These are phyloP conservation scores for Mucor lusitanicus DNA, from an alignment of 371 early-diverging fungal species.

Conservation along the genomic window DNA sequence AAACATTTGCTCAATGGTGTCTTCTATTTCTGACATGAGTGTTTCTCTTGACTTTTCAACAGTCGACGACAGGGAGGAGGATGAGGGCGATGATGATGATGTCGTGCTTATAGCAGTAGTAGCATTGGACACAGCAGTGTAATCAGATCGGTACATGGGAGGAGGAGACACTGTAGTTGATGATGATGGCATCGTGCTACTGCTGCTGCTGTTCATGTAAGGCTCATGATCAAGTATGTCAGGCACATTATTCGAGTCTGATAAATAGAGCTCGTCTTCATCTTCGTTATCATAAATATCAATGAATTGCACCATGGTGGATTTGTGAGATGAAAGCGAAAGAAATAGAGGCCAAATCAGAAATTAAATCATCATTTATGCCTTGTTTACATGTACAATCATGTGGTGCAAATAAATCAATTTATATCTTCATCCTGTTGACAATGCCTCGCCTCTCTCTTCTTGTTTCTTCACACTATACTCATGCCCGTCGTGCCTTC, in stretches of 20 bases:
- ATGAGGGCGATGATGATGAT: not conserved
- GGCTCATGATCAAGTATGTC: slow-evolving; percentile 6
- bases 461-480: not conserved
- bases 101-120: not conserved
- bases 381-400: not conserved
- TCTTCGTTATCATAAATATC: not conserved
- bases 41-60: slow-evolving; percentile 10
- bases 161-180: not conserved
- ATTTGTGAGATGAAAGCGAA: not conserved
- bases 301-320: not conserved
- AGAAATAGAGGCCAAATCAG: not conserved
- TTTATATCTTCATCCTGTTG: not conserved
- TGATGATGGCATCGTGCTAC: not conserved
- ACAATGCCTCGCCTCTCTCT: not conserved
- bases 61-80: not conserved
- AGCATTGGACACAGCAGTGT: not conserved
- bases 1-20: slow-evolving; percentile 10
- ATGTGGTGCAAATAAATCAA: not conserved
- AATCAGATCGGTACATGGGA: not conserved
- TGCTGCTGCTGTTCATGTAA: no score
- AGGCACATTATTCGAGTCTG: not conserved
- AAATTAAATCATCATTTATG: not conserved
- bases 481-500: not conserved
- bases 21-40: slow-evolving; percentile 19
- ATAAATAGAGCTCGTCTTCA: not conserved